Conservation (phyloP, 2,329 filamentous ascomycete genomes). For the Neofusicoccum sp. region DNA sequence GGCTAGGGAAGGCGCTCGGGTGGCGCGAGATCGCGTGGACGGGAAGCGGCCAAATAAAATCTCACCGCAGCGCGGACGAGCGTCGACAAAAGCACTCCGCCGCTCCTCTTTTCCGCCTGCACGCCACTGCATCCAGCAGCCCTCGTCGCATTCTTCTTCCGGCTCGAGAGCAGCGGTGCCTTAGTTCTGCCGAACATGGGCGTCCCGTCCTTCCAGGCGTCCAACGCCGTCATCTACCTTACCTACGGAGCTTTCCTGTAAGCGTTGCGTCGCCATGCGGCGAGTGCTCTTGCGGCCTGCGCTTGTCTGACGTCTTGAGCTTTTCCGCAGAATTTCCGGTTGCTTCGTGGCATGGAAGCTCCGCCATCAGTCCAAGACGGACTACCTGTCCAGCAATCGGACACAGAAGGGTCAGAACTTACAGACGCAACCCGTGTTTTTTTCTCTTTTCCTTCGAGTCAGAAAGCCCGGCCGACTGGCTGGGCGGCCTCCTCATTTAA, state of each 20-base stretch:
- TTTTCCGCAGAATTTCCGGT: conserved; percentile 58
- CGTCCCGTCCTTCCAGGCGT: conserved; percentile 70
- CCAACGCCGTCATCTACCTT: conserved; percentile 79
- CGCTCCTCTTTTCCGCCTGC: background rate
- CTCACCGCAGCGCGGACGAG: background rate
- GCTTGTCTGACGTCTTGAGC: conserved; percentile 21
- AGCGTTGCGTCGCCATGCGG: conserved; percentile 30
- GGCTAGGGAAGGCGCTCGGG: conserved; percentile 9
- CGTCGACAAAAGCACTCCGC: background rate
- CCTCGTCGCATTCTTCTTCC: background rate
- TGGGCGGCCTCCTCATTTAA: background rate
- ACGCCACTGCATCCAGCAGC: background rate
- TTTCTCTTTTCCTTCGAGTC: background rate
- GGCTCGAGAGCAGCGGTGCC: background rate
- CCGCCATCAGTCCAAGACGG: conserved; percentile 63
- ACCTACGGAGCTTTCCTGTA: conserved; percentile 77
- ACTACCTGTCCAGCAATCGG: conserved; percentile 73
- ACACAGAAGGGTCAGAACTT: conserved; percentile 74
- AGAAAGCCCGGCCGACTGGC: background rate
- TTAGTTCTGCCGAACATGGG: conserved; percentile 57
- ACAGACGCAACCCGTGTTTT: background rate
- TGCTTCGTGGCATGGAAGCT: conserved; percentile 56
- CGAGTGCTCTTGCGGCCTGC: background rate
- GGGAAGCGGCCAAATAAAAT: conserved; percentile 11
- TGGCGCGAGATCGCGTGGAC: conserved; percentile 9